phyloP scores from a whole-genome alignment of 352 stramenopile genomes.

The Elongisporangium anandrum region DNA sequence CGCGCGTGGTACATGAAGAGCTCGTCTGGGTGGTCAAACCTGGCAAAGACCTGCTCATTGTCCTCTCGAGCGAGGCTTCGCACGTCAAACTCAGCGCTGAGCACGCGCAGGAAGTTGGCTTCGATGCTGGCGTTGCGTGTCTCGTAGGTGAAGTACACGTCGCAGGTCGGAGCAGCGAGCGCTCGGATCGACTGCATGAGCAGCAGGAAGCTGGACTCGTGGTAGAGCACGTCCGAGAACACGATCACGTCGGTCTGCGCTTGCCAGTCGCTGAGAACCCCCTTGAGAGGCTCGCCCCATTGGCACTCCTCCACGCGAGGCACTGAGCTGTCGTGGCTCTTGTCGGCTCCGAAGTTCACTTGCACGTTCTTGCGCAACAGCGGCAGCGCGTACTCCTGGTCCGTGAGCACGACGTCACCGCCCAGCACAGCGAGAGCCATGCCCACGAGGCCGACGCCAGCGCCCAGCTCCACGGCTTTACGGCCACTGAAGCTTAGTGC shows the following conservation, averaged over 20 bases:
- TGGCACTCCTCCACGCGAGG: conserved; percentile 33
- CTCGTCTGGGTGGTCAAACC: conserved; percentile 35
- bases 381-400: conserved; percentile 47
- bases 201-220: conserved; percentile 26
- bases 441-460: conserved; percentile 43
- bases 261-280: conserved; percentile 18
- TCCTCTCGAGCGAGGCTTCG: conserved; percentile 12
- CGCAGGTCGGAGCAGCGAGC: conserved; percentile 16
- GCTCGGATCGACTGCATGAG: conserved; percentile 29
- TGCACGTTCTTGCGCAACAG: conserved; percentile 42
- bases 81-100: conserved; percentile 23
- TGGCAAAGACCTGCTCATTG: conserved; percentile 17
- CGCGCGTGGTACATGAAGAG: conserved; percentile 38
- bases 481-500: conserved; percentile 11
- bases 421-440: conserved; percentile 44
- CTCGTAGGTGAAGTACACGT: conserved; percentile 44
- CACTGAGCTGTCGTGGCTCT: background rate
- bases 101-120: conserved; percentile 26
- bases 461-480: conserved; percentile 37
- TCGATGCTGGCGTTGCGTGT: conserved; percentile 36
- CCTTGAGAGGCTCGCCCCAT: conserved; percentile 27
- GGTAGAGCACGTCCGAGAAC: conserved; percentile 52
- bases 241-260: conserved; percentile 31
- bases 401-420: conserved; percentile 34
- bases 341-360: conserved; percentile 24